Percentiles rank a stretch among this genome's conserved stretches.
phyloP scores from a whole-genome alignment of 2,329 filamentous ascomycete genomes.

The Zalaria obscura region DNA sequence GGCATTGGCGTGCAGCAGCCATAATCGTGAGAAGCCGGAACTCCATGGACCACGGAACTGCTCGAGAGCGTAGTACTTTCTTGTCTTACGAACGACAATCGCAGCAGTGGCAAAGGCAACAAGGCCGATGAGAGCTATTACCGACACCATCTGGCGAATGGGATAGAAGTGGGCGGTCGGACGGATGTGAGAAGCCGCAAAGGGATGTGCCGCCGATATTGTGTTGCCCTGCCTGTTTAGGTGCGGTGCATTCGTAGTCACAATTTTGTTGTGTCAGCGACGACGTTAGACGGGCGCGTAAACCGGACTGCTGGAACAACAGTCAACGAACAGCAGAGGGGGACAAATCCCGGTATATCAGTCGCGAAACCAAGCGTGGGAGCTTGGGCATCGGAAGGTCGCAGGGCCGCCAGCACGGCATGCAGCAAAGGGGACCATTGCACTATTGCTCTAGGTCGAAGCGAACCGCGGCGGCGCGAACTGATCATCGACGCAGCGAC shows the following conservation, averaged over 20 bases:
- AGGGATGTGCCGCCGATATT: neutral
- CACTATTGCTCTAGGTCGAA: too few species aligned
- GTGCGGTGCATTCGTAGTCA: neutral
- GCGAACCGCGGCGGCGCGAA: too few species aligned
- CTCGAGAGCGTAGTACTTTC: conserved; percentile 16
- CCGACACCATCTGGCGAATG: neutral
- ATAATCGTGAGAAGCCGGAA: conserved; percentile 22
- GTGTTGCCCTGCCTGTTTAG: neutral
- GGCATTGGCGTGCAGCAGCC: conserved; percentile 20
- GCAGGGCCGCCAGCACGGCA: neutral
- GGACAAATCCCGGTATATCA: conserved; percentile 1
- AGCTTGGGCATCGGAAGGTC: neutral
- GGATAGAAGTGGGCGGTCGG: conserved; percentile 1
- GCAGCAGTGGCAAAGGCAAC: conserved; percentile 7
- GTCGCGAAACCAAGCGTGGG: neutral
- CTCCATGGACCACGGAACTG: conserved; percentile 24
- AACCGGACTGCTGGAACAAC: conserved; percentile 4
- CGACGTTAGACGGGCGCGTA: conserved; percentile 1
- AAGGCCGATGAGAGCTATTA: neutral
- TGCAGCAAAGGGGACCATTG: neutral
- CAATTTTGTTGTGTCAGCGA: too few species aligned
- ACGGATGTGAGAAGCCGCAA: neutral
- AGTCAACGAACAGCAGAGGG: neutral
- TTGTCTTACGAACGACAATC: conserved; percentile 13
- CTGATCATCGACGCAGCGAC: too few species aligned